Evolutionary conservation across 768 basidiomycete genomes (phyloP), one percentile per base, ranked within the genome.

Genomic region (Agrocybe pediades): DNA sequence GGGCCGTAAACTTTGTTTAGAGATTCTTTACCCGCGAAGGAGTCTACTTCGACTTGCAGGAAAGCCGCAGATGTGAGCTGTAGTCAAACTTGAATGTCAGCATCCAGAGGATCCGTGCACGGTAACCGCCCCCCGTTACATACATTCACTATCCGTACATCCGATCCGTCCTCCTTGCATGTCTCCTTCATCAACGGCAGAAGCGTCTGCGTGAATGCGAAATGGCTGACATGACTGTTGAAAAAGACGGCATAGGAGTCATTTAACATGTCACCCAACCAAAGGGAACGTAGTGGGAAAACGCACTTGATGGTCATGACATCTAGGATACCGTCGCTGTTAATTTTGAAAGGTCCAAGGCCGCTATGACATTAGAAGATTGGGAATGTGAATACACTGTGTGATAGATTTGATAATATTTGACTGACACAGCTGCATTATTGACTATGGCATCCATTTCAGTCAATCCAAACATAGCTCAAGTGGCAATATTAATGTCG

Each of bases 381-480:
- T n/a, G n/a, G n/a, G n/a, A n/a, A n/a, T n/a, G n/a, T n/a, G n/a
- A n/a, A n/a, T n/a, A n/a, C n/a, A n/a, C n/a, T n/a, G n/a, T n/a
- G n/a, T n/a, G n/a, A n/a, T n/a, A n/a, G n/a, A n/a, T n/a, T n/a
- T n/a, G n/a, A n/a, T n/a, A n/a, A n/a, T n/a, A 46, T 16, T 7
- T 24, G 3, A n/a, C 54, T 49, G 41, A 66, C 62, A 46, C 20
- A 23, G 65, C 62, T 13, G 63, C 58, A 49, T 66, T 64, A 47
- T 63, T 62, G 1, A 67, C 66, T 66, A 30, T 8, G 33, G n/a
- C 43, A 13, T n/a, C 21, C 23, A 21, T 16, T 15, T 36, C n/a
- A 36, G n/a, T 36, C 3, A 36, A 36, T 13, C n/a, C 15, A 30
- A 30, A 30, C 29, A 30, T 30, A 7, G 29, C 29, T 30, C 8